Percentiles rank a stretch among this genome's conserved stretches.
Conservation (phyloP, 2,329 filamentous ascomycete species). For the Aspergillus hortae region DNA sequence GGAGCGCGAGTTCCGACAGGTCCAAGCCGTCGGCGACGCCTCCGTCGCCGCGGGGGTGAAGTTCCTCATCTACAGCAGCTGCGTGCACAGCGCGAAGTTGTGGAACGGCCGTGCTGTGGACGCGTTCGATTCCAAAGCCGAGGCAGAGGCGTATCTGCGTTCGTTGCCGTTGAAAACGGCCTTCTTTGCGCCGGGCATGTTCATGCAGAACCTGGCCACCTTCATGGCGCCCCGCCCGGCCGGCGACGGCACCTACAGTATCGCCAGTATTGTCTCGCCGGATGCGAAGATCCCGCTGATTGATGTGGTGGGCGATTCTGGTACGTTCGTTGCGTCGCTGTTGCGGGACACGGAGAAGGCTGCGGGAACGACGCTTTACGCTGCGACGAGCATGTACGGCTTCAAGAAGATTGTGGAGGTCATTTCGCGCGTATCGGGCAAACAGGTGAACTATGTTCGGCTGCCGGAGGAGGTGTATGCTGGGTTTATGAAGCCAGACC, state of each 20-base stretch:
- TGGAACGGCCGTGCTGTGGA: constrained; percentile 22
- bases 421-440: constrained; percentile 35
- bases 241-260: constrained; percentile 26
- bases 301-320: constrained; percentile 35
- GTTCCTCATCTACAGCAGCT: constrained; percentile 27
- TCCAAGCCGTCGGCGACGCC: constrained; percentile 25
- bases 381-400: constrained; percentile 30
- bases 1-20: constrained; percentile 21
- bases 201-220: constrained; percentile 50
- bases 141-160: constrained; percentile 54
- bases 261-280: constrained; percentile 16
- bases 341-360: constrained; percentile 36
- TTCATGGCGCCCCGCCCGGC: constrained; percentile 18
- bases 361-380: constrained; percentile 33
- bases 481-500: constrained; percentile 14
- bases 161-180: constrained; percentile 46
- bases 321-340: constrained; percentile 35
- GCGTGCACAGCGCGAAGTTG: constrained; percentile 21
- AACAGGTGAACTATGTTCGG: constrained; percentile 31
- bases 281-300: constrained; percentile 28
- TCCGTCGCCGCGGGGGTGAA: constrained; percentile 24
- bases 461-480: constrained; percentile 21
- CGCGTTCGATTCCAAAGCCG: constrained; percentile 58
- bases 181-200: constrained; percentile 54
- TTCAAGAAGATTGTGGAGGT: constrained; percentile 28